phyloP scores from a whole-genome alignment of 768 basidiomycete genomes.

The Boletellus sp. region DNA sequence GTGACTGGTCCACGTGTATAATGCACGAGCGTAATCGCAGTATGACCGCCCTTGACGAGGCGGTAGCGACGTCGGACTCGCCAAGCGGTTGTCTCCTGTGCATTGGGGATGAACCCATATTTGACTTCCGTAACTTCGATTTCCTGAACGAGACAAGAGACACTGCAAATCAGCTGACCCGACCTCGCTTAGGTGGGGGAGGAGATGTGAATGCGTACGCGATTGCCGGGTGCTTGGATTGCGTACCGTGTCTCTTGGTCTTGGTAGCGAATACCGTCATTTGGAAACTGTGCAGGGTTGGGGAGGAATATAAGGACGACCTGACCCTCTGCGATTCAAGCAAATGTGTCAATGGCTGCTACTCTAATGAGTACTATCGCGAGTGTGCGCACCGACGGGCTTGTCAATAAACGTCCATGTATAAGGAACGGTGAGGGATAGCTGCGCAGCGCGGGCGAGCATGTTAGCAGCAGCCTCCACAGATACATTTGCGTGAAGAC shows the following conservation, averaged over 20 bases:
- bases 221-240: slow-evolving; percentile 45
- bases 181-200: not conserved
- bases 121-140: slow-evolving; percentile 73
- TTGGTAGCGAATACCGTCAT: slow-evolving; percentile 74
- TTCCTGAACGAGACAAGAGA: slow-evolving; percentile 44
- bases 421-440: slow-evolving; percentile 61
- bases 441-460: slow-evolving; percentile 54
- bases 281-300: slow-evolving; percentile 57
- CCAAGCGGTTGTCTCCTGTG: slow-evolving; percentile 58
- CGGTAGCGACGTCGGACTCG: slow-evolving; percentile 71
- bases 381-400: slow-evolving; percentile 51
- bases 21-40: slow-evolving; percentile 71
- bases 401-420: slow-evolving; percentile 76
- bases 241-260: slow-evolving; percentile 64
- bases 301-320: slow-evolving; percentile 65
- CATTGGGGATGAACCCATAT: slow-evolving; percentile 71
- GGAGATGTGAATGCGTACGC: slow-evolving; percentile 41
- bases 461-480: slow-evolving; percentile 58
- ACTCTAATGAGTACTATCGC: not conserved
- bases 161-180: not conserved
- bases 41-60: slow-evolving; percentile 67
- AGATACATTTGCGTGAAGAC: slow-evolving; percentile 50
- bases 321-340: slow-evolving; percentile 51
- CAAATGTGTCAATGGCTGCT: not conserved
- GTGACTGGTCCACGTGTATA: slow-evolving; percentile 63